These are phyloP conservation scores for Chiua virens DNA, from an alignment of 768 basidiomycete genomes.

Conservation along the genomic window DNA sequence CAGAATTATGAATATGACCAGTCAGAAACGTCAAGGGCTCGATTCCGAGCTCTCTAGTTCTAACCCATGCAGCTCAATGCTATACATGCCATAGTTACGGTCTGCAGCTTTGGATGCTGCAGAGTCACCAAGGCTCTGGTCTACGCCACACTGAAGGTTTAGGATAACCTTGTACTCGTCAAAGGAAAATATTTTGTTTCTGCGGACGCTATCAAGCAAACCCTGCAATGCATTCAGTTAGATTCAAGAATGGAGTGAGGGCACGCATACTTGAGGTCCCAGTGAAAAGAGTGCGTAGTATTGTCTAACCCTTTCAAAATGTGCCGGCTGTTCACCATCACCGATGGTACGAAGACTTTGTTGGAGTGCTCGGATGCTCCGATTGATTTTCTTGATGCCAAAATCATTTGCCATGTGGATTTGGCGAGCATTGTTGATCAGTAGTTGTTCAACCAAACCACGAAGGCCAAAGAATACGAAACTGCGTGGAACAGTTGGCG, in stretches of 20 bases:
- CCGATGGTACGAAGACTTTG: conserved; percentile 84
- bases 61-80: conserved; percentile 86
- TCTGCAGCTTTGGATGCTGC: conserved; percentile 55
- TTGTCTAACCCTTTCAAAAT: conserved; percentile 72
- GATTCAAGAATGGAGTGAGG: neutral
- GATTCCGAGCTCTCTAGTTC: conserved; percentile 55
- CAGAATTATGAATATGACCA: conserved; percentile 12
- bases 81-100: conserved; percentile 80
- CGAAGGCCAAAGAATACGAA: conserved; percentile 88
- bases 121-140: conserved; percentile 54
- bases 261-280: conserved; percentile 64
- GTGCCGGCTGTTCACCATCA: conserved; percentile 56
- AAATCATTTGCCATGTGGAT: conserved; percentile 68
- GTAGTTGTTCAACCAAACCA: conserved; percentile 77
- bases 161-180: conserved; percentile 94
- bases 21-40: conserved; percentile 22
- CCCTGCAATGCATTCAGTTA: conserved; percentile 44
- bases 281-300: conserved; percentile 81
- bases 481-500: conserved; percentile 38
- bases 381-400: conserved; percentile 83
- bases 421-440: conserved; percentile 72
- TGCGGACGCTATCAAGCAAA: conserved; percentile 71
- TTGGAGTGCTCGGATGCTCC: conserved; percentile 89
- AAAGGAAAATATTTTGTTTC: conserved; percentile 69
- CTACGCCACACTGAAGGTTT: conserved; percentile 84